Evolutionary conservation across 2,329 filamentous ascomycete species (phyloP).

Genomic region (Westerdykella ornata): DNA sequence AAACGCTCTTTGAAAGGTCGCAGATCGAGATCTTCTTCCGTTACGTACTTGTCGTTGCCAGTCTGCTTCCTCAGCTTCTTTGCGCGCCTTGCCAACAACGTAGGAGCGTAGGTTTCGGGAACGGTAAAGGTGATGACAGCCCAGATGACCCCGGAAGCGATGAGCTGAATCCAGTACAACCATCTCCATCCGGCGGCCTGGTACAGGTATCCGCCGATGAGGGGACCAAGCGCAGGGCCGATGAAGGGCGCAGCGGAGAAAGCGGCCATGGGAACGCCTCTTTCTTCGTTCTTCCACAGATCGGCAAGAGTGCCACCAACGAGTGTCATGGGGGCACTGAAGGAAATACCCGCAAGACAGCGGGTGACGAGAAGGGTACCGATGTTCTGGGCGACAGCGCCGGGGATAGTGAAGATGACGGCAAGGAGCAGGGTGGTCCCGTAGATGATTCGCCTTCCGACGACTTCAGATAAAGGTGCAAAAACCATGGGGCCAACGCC

Average conservation of each 20-base stretch:
- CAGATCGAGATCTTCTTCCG: conserved; percentile 71
- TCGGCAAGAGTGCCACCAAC: conserved; percentile 78
- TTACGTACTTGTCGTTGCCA: conserved; percentile 61
- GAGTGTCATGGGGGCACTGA: conserved; percentile 79
- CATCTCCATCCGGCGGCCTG: conserved; percentile 70
- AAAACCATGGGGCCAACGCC: conserved; percentile 75
- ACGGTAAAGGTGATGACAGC: conserved; percentile 78
- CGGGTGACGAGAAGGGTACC: conserved; percentile 69
- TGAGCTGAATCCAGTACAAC: conserved; percentile 83
- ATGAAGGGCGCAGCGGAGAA: conserved; percentile 79
- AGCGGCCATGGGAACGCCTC: conserved; percentile 79
- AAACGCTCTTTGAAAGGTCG: conserved; percentile 63
- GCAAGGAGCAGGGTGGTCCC: conserved; percentile 60
- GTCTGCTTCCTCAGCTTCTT: conserved; percentile 64
- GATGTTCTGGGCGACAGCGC: conserved; percentile 70
- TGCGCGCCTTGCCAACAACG: conserved; percentile 64
- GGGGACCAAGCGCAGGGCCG: conserved; percentile 59
- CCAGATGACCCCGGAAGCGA: conserved; percentile 64
- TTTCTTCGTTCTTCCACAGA: conserved; percentile 76
- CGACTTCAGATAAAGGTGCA: conserved; percentile 69
- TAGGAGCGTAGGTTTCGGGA: conserved; percentile 80
- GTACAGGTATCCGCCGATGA: conserved; percentile 66
- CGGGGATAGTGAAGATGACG: conserved; percentile 73
- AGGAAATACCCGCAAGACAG: conserved; percentile 73
- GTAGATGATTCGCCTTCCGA: conserved; percentile 67